These are phyloP conservation scores for Amphirosellinia nigrospora DNA, from an alignment of 495 filamentous ascomycete genomes.

Conservation along the genomic window DNA sequence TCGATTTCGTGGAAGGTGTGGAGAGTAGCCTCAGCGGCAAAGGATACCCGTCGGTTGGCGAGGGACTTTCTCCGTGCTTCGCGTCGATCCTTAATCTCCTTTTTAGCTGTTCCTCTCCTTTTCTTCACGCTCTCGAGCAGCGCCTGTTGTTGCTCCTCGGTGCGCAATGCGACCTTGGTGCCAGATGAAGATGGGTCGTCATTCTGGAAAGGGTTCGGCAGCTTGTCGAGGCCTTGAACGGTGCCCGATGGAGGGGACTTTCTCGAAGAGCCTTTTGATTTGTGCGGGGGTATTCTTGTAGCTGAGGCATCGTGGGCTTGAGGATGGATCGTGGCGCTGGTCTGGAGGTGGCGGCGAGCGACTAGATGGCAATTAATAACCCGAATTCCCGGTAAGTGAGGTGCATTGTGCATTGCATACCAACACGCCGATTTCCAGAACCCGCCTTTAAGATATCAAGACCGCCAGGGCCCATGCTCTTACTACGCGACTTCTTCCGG, in stretches of 20 bases:
- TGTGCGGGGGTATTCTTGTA: constrained; percentile 65
- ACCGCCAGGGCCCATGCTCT: constrained; percentile 92
- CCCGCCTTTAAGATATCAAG: constrained; percentile 79
- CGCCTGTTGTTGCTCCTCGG: constrained; percentile 84
- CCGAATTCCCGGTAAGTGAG: constrained; percentile 16
- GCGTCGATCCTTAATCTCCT: constrained; percentile 72
- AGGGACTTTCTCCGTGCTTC: constrained; percentile 91
- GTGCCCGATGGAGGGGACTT: constrained; percentile 30
- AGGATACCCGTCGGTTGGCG: constrained; percentile 92
- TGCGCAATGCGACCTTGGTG: constrained; percentile 61
- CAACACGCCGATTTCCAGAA: constrained; percentile 81
- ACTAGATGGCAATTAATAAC: constrained; percentile 42
- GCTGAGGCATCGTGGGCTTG: constrained; percentile 75
- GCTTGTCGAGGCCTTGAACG: constrained; percentile 48
- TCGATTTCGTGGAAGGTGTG: constrained; percentile 98
- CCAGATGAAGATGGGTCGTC: constrained; percentile 43
- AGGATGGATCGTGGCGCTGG: constrained; percentile 77
- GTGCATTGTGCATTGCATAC: constrained; percentile 51
- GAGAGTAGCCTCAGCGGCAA: constrained; percentile 94
- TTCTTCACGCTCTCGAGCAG: constrained; percentile 74
- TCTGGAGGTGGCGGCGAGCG: constrained; percentile 51
- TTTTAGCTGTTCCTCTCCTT: constrained; percentile 69
- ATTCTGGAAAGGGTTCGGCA: constrained; percentile 58
- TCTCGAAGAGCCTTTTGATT: constrained; percentile 42
- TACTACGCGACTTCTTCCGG: constrained; percentile 84